A percentile compares a stretch with the other conserved stretches of the same genome.
Evolutionary conservation across 2,329 filamentous ascomycete genomes (phyloP).

Genomic region (Microdochium nivale): DNA sequence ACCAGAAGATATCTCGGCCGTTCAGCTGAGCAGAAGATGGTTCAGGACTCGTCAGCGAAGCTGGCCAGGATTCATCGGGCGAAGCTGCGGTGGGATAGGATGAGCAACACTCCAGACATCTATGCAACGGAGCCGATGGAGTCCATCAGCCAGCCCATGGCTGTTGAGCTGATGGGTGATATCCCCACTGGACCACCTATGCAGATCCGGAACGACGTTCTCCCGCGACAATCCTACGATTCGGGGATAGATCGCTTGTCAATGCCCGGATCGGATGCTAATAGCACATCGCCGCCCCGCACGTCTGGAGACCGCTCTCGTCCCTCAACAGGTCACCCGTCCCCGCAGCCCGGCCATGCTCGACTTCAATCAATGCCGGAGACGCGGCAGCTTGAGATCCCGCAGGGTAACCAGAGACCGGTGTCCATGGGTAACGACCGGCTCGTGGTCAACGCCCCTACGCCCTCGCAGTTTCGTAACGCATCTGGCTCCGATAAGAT

Average conservation of each 20-base stretch:
- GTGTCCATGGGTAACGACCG: slow-evolving; percentile 37
- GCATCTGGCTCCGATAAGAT: slow-evolving; percentile 61
- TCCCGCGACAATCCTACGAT: slow-evolving; percentile 44
- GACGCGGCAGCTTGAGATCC: slow-evolving; percentile 10
- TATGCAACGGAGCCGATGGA: slow-evolving; percentile 27
- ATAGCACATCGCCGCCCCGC: slow-evolving; percentile 35
- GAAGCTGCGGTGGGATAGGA: slow-evolving; percentile 56
- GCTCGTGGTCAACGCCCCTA: slow-evolving; percentile 46
- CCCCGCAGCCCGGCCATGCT: slow-evolving; percentile 20
- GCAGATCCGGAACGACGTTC: slow-evolving; percentile 12
- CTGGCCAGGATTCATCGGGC: slow-evolving; percentile 76
- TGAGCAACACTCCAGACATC: slow-evolving; percentile 32
- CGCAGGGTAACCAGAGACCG: slow-evolving; percentile 13
- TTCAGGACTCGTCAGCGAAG: slow-evolving; percentile 67
- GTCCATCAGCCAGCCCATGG: slow-evolving; percentile 37
- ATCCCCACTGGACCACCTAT: slow-evolving; percentile 24
- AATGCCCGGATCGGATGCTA: slow-evolving; percentile 19
- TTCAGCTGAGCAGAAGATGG: slow-evolving; percentile 67
- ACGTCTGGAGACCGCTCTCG: slow-evolving; percentile 35
- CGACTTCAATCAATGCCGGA: slow-evolving; percentile 17
- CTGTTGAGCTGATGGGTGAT: slow-evolving; percentile 51
- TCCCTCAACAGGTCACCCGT: slow-evolving; percentile 22
- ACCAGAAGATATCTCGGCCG: slow-evolving; percentile 77
- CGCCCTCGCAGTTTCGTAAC: slow-evolving; percentile 48
- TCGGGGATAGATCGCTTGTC: slow-evolving; percentile 43